Evolutionary conservation across 805 yeast genomes (phyloP).

Genomic region (Wickerhamomyces sydowiorum): DNA sequence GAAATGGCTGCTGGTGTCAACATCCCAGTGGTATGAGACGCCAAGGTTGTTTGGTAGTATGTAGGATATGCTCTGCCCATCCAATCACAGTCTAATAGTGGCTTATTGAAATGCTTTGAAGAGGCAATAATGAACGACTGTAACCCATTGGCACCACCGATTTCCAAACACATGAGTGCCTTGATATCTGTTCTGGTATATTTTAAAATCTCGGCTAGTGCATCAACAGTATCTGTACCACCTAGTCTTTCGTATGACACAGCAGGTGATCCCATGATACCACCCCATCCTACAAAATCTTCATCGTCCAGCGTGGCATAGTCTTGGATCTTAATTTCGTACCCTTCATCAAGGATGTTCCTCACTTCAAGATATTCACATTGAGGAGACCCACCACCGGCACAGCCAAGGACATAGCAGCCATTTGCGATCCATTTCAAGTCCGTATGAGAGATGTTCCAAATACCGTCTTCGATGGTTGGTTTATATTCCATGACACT

Average conservation of each 20-base stretch:
- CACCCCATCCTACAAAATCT: conserved; percentile 26
- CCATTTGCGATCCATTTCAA: conserved; percentile 33
- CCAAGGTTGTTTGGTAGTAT: conserved; percentile 26
- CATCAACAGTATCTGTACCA: conserved; percentile 26
- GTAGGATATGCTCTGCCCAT: conserved; percentile 44
- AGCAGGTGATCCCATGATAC: conserved; percentile 39
- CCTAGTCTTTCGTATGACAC: conserved; percentile 35
- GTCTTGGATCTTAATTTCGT: conserved; percentile 28
- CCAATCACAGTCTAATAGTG: conserved; percentile 31
- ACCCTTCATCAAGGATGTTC: conserved; percentile 29
- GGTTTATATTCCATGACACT: conserved; percentile 25
- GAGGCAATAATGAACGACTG: conserved; percentile 19
- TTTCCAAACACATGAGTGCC: conserved; percentile 30
- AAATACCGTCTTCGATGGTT: conserved; percentile 24
- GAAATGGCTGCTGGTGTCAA: conserved; percentile 15
- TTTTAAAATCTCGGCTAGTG: conserved; percentile 24
- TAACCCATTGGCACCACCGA: conserved; percentile 38
- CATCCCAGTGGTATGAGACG: conserved; percentile 20
- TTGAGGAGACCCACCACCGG: conserved; percentile 44
- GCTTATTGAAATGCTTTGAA: conserved; percentile 20
- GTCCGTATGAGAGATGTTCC: conserved; percentile 35
- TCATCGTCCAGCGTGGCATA: conserved; percentile 21
- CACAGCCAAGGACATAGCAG: conserved; percentile 39
- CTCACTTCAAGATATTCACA: conserved; percentile 28
- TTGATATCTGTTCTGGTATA: conserved; percentile 19